phyloP scores from a whole-genome alignment of 768 basidiomycete genomes.

The Serpula lacrymans region DNA sequence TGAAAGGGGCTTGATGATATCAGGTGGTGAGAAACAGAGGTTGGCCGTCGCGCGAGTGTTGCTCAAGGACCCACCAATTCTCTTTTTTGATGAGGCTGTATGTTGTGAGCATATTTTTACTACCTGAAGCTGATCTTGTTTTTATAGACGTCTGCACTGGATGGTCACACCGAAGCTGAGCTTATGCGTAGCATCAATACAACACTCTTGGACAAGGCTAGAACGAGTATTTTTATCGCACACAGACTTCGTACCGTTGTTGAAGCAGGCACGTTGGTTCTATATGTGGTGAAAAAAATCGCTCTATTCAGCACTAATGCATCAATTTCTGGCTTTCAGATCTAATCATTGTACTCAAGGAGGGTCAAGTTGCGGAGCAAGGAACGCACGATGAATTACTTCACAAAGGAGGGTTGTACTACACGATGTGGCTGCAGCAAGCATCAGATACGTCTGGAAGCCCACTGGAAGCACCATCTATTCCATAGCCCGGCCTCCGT shows the following conservation, averaged over 20 bases:
- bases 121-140: conserved; percentile 1
- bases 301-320: conserved; percentile 4
- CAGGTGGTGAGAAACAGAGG: conserved; percentile 97
- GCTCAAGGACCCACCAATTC: conserved; percentile 90
- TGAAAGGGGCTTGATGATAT: conserved; percentile 96
- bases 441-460: conserved; percentile 39
- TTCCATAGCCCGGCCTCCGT: too few species aligned
- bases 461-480: too few species aligned
- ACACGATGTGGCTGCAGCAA: conserved; percentile 82
- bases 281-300: neutral
- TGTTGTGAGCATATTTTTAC: conserved; percentile 28
- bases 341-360: conserved; percentile 87
- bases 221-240: conserved; percentile 97
- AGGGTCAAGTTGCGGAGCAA: conserved; percentile 89
- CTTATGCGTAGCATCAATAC: conserved; percentile 92
- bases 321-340: conserved; percentile 44
- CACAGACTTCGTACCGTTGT: conserved; percentile 88
- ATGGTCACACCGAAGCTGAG: conserved; percentile 92
- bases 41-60: conserved; percentile 91
- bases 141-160: conserved; percentile 86
- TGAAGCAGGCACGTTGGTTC: conserved; percentile 64
- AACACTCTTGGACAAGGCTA: conserved; percentile 67
- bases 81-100: conserved; percentile 99
- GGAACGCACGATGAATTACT: conserved; percentile 91
- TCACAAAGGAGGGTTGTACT: conserved; percentile 64